Base-by-base conservation (phyloP, 352 stramenopile genomes). In the Globisporangium sylvaticum region DNA sequence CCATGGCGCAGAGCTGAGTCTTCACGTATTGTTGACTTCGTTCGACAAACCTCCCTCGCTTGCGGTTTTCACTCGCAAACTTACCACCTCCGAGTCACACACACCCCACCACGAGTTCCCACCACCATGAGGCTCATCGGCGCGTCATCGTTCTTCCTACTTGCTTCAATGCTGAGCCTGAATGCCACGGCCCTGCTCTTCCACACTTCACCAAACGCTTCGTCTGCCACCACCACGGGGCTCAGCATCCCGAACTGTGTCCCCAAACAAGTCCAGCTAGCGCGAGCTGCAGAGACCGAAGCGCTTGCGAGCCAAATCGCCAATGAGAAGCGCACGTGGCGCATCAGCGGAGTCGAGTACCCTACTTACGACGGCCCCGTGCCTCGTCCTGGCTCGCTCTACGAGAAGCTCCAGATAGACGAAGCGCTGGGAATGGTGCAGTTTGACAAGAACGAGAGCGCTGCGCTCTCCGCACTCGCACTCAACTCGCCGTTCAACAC, bases 331-430 rank as follows among this genome's bases (percentile, higher is more conserved):
- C 55, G 32, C 42, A 58, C 64, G 22, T 50, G 20, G 63, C 42
- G 62, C 12, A 46, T 63, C 24, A 27, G 48, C 9, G 22, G 25
- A 1, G 24, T 15, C 61, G 31, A 73, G 1, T 63, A 79, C 6
- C 70, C 77, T 0, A 67, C 72, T 24, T 80, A 80, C 58, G 69
- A 74, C 59, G 77, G 77, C 1, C 75, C 74, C 0, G 66, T 80
- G 4, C 55, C 65, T 2, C 62, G 67, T 4, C 65, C 67, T 12
- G 74, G 70, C 37, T 82, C 77, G 2, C 56, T 84, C 0, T 53
- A 25, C 46, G 29, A 50, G 48, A 24, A 27, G 9, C 25, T 65
- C 27, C 39, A 63, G 24, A 32, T 31, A 12, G 32, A 63, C 32
- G 37, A 57, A 34, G 15, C 53, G 15, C 39, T 24, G 15, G 44